Base-by-base conservation (phyloP, 2,329 filamentous ascomycete species). In the Coniochaeta prunicola region DNA sequence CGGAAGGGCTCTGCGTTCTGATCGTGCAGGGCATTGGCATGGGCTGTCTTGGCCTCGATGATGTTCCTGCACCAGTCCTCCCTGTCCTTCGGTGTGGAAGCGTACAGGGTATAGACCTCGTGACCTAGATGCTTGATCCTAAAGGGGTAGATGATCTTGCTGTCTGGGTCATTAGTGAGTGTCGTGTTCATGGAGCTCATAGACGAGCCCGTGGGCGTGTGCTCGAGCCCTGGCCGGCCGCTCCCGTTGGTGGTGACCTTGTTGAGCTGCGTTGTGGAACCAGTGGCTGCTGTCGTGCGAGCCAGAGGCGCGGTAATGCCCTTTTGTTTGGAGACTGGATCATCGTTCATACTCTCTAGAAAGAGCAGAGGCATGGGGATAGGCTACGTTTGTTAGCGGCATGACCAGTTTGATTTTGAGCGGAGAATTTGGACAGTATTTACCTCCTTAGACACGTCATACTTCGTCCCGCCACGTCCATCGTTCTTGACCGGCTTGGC, bases 1-100 rank as follows among this genome's bases (percentile, higher is more conserved):
- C 91, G 84, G 81, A 99, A 99, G 0, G 94, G 94, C 71, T 99
- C 94, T 0, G 94, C 93, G 69, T 97, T 96, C 69, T 99, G 94
- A 4, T 90, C 86, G 72, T 90, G 90, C 5, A 97, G 78, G 3
- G 92, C 90, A 57, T 91, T 88, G 24, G 94, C 94, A 70, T 99
- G 92, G 60, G 89, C 87, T 7, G 92, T 96, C 78, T 99, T 99
- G 33, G 94, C 94, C 72, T 96, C 89, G 53, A 96, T 88, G 66
- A 99, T 96, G 74, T 92, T 96, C 63, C 86, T 86, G 68, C 91
- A 96, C 96, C 96, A 99, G 55, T 96, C 91, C 62, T 86, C 80
- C 59, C 94, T 84, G 66, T 87, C 89, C 61, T 88, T 82, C 2
- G 87, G 83, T 1, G 86, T 88, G 6, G 88, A 84, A 0, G 93